phyloP scores from a whole-genome alignment of 1,284 basidiomycete species.

The Exobasidium cylindrosporum region DNA sequence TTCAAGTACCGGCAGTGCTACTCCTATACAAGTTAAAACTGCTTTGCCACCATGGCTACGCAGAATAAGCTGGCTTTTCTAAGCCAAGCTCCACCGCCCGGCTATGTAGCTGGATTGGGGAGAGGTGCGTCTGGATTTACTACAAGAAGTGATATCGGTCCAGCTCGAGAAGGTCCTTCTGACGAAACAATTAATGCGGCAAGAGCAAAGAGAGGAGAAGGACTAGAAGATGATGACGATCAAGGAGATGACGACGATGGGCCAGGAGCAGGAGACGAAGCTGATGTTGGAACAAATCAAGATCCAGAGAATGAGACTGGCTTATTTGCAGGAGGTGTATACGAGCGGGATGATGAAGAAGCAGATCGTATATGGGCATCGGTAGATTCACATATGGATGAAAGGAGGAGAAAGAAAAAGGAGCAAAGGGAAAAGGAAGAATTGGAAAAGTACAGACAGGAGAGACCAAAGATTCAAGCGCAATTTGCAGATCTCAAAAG shows the following conservation, averaged over 20 bases:
- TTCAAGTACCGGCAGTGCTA: no score
- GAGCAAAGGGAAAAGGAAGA: constrained; percentile 73
- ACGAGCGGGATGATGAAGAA: constrained; percentile 96
- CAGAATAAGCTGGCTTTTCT: constrained; percentile 17
- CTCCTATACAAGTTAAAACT: no score
- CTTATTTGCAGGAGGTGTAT: constrained; percentile 89
- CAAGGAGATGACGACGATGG: constrained; percentile 19
- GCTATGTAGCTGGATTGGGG: constrained; percentile 53
- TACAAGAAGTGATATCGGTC: constrained; percentile 96
- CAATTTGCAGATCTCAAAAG: constrained; percentile 95
- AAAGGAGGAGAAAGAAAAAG: constrained; percentile 74
- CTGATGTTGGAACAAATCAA: constrained; percentile 83
- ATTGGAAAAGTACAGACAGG: constrained; percentile 69
- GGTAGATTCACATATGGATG: constrained; percentile 87
- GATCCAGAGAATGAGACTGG: constrained; percentile 97
- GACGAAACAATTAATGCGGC: constrained; percentile 77
- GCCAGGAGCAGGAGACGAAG: constrained; percentile 76
- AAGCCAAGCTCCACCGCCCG: constrained; percentile 39
- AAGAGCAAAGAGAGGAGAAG: constrained; percentile 17
- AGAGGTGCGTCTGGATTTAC: constrained; percentile 86
- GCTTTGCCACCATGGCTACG: constrained; percentile 5
- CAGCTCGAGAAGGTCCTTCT: constrained; percentile 87
- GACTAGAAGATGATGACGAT: constrained; percentile 12
- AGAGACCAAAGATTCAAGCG: constrained; percentile 82
- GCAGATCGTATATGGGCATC: constrained; percentile 90